phyloP scores from a whole-genome alignment of 2,329 filamentous ascomycete species.

The Monilinia polystroma region DNA sequence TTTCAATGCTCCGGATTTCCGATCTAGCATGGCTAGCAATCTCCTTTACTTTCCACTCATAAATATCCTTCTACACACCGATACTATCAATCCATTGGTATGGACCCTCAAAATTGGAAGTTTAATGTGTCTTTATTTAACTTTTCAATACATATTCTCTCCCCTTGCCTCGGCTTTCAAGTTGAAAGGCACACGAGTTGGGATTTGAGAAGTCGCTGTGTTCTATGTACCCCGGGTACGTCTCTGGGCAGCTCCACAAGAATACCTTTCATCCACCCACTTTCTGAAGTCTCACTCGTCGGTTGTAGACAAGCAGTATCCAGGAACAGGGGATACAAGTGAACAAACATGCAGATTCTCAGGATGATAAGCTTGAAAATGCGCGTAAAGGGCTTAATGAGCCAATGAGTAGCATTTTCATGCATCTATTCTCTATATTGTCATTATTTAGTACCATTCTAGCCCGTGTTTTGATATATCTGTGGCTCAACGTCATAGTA shows the following conservation, averaged over 20 bases:
- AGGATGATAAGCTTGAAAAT: background rate
- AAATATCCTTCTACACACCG: background rate
- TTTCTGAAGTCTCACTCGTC: background rate
- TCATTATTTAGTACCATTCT: background rate
- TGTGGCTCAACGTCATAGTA: conserved; percentile 13
- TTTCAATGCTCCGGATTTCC: background rate
- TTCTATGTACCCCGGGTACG: background rate
- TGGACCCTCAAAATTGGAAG: background rate
- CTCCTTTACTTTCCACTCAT: conserved; percentile 5
- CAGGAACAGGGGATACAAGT: background rate
- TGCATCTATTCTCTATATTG: background rate
- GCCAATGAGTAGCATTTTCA: background rate
- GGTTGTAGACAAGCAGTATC: background rate
- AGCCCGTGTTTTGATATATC: background rate
- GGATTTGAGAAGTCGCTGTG: background rate
- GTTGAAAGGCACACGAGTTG: background rate
- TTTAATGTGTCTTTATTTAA: background rate
- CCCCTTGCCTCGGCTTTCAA: background rate
- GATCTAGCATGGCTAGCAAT: background rate
- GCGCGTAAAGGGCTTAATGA: background rate
- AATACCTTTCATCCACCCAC: background rate
- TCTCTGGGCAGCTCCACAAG: background rate
- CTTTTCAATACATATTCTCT: background rate
- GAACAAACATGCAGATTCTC: background rate
- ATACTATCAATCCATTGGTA: background rate